These are phyloP conservation scores for Ensete ventricosum DNA, from an alignment of 176 grass and related monocot species.

Conservation along the genomic window DNA sequence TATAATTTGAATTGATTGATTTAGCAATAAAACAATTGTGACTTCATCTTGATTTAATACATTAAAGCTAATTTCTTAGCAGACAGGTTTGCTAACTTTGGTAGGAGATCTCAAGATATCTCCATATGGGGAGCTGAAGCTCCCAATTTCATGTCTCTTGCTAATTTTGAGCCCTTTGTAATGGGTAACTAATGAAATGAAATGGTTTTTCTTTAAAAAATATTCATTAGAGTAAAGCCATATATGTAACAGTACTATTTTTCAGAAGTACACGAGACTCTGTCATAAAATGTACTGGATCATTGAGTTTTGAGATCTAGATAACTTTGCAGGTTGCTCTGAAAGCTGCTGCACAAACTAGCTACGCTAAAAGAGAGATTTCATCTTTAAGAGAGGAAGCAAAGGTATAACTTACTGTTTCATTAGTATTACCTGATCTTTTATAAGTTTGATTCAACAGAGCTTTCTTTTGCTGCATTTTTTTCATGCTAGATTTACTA, in stretches of 20 bases:
- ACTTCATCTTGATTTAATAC: too few species aligned
- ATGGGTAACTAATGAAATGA: too few species aligned
- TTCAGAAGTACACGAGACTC: neutral
- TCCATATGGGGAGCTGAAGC: too few species aligned
- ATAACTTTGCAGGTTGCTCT: conserved; percentile 38
- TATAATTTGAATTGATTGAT: too few species aligned
- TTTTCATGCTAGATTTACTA: conserved; percentile 17
- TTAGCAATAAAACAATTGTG: too few species aligned
- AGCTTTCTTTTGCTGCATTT: conserved; percentile 9
- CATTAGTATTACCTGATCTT: conserved; percentile 26
- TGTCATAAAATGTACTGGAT: neutral
- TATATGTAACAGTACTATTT: neutral
- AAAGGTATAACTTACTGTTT: conserved; percentile 35
- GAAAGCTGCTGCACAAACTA: conserved; percentile 41
- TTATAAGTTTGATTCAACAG: conserved; percentile 10
- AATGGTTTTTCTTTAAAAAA: too few species aligned
- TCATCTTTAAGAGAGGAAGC: conserved; percentile 27
- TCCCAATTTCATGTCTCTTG: too few species aligned
- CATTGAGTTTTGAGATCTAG: conserved; percentile 18
- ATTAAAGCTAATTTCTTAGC: too few species aligned
- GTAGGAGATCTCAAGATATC: too few species aligned
- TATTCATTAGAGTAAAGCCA: neutral
- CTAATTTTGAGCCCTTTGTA: too few species aligned
- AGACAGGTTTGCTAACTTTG: too few species aligned
- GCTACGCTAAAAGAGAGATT: conserved; percentile 36